Conservation (phyloP, 2,329 filamentous ascomycete species). For the Curvularia sp. region DNA sequence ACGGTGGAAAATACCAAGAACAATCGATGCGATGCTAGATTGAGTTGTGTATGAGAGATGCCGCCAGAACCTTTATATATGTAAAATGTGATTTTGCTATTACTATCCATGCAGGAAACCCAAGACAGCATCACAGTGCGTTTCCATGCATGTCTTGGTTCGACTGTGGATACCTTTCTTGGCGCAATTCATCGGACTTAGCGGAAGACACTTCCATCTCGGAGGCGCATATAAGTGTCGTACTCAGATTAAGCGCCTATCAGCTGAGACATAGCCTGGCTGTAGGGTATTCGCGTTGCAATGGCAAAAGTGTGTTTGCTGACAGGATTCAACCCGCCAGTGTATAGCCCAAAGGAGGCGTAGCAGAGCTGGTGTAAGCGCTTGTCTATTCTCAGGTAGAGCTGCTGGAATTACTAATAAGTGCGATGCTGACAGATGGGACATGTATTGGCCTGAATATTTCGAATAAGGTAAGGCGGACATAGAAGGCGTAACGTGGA, state of each 20-base stretch:
- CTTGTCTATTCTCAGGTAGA: neutral
- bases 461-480: neutral
- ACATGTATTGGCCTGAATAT: neutral
- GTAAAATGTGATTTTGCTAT: neutral
- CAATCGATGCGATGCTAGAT: neutral
- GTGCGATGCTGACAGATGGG: neutral
- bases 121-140: neutral
- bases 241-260: constrained; percentile 5
- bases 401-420: neutral
- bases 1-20: neutral
- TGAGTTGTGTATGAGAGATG: neutral
- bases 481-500: neutral
- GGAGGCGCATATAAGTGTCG: neutral
- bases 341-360: neutral
- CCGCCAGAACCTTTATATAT: neutral
- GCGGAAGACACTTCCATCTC: neutral
- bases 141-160: neutral
- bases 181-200: neutral
- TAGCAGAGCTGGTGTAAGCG: neutral
- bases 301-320: neutral
- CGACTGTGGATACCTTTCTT: neutral
- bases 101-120: neutral
- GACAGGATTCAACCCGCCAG: neutral
- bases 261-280: neutral
- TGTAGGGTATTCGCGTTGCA: neutral